Percentiles rank a stretch among this genome's conserved stretches.
phyloP scores from a whole-genome alignment of 495 filamentous ascomycete species.

The Aspergillus bridgeri region DNA sequence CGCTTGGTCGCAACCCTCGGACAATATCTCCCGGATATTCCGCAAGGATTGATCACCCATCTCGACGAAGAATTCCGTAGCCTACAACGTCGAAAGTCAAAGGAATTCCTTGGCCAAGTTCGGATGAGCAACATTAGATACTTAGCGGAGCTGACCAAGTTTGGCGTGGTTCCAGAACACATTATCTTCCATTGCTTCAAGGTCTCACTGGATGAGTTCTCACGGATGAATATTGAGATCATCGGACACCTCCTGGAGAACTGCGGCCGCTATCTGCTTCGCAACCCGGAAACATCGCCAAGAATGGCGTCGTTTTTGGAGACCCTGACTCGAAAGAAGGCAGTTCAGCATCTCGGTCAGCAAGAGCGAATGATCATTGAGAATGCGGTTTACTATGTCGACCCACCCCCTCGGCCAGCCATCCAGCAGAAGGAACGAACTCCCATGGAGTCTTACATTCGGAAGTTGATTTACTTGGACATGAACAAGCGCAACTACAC shows the following conservation, averaged over 20 bases:
- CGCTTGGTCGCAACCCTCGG: slow-evolving; percentile 89
- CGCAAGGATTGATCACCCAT: slow-evolving; percentile 87
- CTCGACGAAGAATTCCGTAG: slow-evolving; percentile 97
- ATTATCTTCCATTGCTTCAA: slow-evolving; percentile 99
- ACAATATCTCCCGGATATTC: slow-evolving; percentile 88
- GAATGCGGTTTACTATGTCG: slow-evolving; percentile 97
- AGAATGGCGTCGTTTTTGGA: slow-evolving; percentile 92
- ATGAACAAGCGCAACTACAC: slow-evolving; percentile 92
- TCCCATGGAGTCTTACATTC: slow-evolving; percentile 86
- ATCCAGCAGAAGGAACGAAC: slow-evolving; percentile 96
- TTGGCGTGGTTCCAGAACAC: slow-evolving; percentile 96
- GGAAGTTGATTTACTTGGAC: slow-evolving; percentile 86
- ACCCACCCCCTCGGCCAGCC: slow-evolving; percentile 87
- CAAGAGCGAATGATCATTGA: slow-evolving; percentile 98
- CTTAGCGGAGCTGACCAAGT: slow-evolving; percentile 95
- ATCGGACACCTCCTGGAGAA: slow-evolving; percentile 97
- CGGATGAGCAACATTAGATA: slow-evolving; percentile 94
- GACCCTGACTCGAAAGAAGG: slow-evolving; percentile 93
- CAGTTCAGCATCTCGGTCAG: slow-evolving; percentile 88
- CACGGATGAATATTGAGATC: slow-evolving; percentile 97
- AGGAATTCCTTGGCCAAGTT: slow-evolving; percentile 93
- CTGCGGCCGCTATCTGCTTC: slow-evolving; percentile 89
- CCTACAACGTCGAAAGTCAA: slow-evolving; percentile 95
- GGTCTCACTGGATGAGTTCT: slow-evolving; percentile 96
- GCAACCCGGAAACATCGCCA: slow-evolving; percentile 89